These are phyloP conservation scores for Heterobasidion annosum DNA, from an alignment of 1,284 basidiomycete species.

Conservation along the genomic window DNA sequence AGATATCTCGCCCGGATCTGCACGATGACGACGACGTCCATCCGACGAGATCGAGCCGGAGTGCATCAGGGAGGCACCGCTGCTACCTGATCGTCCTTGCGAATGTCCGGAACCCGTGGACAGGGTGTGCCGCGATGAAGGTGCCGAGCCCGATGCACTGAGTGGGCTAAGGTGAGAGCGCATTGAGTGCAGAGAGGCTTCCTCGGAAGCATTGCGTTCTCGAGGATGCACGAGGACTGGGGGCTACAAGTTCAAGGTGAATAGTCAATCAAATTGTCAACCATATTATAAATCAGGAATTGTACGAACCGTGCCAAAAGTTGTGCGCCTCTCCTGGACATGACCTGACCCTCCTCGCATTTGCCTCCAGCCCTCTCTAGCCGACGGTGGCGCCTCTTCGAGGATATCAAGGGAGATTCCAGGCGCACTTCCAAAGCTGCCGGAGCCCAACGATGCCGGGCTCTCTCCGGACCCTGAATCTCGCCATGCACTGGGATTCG, in stretches of 20 bases:
- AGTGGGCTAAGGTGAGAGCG: conserved; percentile 41
- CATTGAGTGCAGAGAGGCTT: conserved; percentile 53
- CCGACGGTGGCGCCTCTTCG: conserved; percentile 54
- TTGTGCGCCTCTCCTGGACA: conserved; percentile 33
- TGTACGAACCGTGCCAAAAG: conserved; percentile 48
- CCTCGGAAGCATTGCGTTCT: conserved; percentile 36
- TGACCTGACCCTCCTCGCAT: conserved; percentile 21
- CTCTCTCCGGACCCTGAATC: conserved; percentile 23
- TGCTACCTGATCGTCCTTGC: conserved; percentile 24
- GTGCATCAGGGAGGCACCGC: conserved; percentile 33
- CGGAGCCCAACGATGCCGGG: conserved; percentile 15
- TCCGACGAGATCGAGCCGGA: conserved; percentile 45
- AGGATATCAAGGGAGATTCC: conserved; percentile 45
- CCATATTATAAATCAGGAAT: neutral
- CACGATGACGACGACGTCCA: conserved; percentile 23
- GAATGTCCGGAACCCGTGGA: conserved; percentile 27
- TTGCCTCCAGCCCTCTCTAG: conserved; percentile 44
- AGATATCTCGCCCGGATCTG: conserved; percentile 17
- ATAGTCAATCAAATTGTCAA: neutral
- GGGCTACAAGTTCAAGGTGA: conserved; percentile 17
- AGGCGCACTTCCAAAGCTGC: conserved; percentile 10
- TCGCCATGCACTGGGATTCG: conserved; percentile 31
- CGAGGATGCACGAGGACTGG: conserved; percentile 30
- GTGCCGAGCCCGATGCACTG: conserved; percentile 41
- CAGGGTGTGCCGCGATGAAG: conserved; percentile 30